phyloP scores from a whole-genome alignment of 139 green algal genomes.

The Astrephomene gubernaculifera region DNA sequence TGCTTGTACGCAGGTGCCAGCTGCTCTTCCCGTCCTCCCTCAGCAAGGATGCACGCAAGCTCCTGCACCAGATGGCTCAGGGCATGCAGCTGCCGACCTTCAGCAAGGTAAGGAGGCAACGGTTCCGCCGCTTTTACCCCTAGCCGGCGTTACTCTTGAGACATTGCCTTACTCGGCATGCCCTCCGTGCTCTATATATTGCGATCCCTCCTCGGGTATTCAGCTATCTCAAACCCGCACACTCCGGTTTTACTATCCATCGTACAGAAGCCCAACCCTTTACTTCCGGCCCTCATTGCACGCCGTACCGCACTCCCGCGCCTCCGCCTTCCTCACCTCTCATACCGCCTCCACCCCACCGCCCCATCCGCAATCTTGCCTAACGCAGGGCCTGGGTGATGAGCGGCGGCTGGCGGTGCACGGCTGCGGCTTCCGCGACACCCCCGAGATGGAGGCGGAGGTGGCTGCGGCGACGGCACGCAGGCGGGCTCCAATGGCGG shows the following conservation, averaged over 20 bases:
- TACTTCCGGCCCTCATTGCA: no score
- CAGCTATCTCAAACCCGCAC: no score
- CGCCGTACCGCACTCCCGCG: no score
- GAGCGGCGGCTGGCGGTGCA: constrained; percentile 30
- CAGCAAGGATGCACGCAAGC: constrained; percentile 27
- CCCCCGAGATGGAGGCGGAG: constrained; percentile 35
- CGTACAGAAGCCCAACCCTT: no score
- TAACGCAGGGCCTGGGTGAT: constrained; percentile 6
- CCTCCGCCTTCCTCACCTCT: neutral
- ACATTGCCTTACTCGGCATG: no score
- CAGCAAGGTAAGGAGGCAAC: constrained; percentile 37
- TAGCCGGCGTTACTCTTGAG: no score
- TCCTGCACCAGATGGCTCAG: constrained; percentile 23
- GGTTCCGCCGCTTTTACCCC: no score
- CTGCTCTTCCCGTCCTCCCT: constrained; percentile 10
- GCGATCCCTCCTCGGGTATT: no score
- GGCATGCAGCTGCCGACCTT: constrained; percentile 11
- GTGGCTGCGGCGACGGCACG: constrained; percentile 24
- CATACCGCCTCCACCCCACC: neutral
- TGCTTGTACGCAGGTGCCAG: neutral
- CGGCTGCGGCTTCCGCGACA: neutral
- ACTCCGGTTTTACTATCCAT: no score
- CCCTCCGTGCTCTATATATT: no score
- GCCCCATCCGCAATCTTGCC: neutral
- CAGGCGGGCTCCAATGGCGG: neutral